Evolutionary conservation across 2,329 filamentous ascomycete species (phyloP).

Genomic region (Helicocarpus griseus): DNA sequence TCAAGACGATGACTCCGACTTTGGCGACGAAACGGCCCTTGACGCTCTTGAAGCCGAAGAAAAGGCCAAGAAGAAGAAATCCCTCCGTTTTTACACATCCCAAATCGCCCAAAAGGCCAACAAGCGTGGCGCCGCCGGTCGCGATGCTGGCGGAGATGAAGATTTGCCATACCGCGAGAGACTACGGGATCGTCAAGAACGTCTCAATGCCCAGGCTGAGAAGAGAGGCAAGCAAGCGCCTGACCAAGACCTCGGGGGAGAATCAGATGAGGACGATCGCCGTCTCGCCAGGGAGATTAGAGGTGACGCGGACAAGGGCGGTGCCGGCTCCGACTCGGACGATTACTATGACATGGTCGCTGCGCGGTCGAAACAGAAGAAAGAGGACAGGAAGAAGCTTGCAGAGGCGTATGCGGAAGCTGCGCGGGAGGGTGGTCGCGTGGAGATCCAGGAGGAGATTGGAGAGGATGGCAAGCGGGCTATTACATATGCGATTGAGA

Average conservation of each 20-base stretch:
- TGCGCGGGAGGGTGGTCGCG: slow-evolving; percentile 48
- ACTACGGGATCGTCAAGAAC: slow-evolving; percentile 71
- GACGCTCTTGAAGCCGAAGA: slow-evolving; percentile 71
- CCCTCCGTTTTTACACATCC: slow-evolving; percentile 92
- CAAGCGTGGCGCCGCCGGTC: slow-evolving; percentile 56
- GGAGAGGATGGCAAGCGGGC: slow-evolving; percentile 81
- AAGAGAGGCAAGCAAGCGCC: slow-evolving; percentile 60
- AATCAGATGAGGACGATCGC: slow-evolving; percentile 57
- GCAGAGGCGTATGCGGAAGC: slow-evolving; percentile 48
- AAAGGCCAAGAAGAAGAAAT: slow-evolving; percentile 84
- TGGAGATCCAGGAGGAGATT: slow-evolving; percentile 57
- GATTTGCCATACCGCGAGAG: slow-evolving; percentile 76
- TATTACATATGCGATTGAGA: slow-evolving; percentile 88
- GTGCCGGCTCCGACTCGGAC: slow-evolving; percentile 35
- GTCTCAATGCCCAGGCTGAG: slow-evolving; percentile 82
- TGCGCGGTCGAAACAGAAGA: slow-evolving; percentile 44
- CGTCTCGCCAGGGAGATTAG: slow-evolving; percentile 43
- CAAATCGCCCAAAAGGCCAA: slow-evolving; percentile 93
- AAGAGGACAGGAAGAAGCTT: slow-evolving; percentile 64
- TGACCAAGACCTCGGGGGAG: slow-evolving; percentile 58
- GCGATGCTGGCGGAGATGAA: slow-evolving; percentile 51
- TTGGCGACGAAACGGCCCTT: slow-evolving; percentile 78
- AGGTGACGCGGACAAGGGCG: slow-evolving; percentile 13
- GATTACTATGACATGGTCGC: slow-evolving; percentile 84
- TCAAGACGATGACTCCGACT: slow-evolving; percentile 64